phyloP scores from a whole-genome alignment of 2,329 filamentous ascomycete species.

The Metarhizium guizhouense region DNA sequence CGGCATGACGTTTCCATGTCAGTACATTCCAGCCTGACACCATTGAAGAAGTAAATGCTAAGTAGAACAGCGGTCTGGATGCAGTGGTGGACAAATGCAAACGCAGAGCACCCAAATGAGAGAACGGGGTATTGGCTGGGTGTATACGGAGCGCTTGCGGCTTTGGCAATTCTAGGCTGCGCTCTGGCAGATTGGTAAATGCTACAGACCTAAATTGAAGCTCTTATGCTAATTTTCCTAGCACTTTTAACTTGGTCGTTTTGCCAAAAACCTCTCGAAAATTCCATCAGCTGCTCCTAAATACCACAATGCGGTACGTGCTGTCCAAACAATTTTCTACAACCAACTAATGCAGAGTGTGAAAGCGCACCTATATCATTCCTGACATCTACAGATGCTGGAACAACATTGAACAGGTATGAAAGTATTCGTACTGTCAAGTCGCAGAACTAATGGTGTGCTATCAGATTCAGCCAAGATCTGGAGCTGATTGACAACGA shows the following conservation, averaged over 20 bases:
- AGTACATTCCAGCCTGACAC: neutral
- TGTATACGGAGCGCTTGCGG: constrained; percentile 10
- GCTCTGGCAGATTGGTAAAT: neutral
- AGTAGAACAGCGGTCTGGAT: constrained; percentile 12
- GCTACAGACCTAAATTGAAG: no score
- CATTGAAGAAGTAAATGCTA: neutral
- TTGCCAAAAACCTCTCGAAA: neutral
- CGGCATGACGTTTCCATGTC: neutral
- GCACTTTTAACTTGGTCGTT: neutral
- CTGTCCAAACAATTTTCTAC: neutral
- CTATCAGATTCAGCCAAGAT: neutral
- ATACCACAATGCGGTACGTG: constrained; percentile 19
- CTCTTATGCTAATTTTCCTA: neutral
- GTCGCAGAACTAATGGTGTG: neutral
- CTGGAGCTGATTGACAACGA: neutral
- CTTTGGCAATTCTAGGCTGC: neutral
- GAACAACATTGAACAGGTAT: neutral
- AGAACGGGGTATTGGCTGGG: constrained; percentile 13
- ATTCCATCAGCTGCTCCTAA: constrained; percentile 12
- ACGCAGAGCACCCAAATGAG: constrained; percentile 10
- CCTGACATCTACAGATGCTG: neutral
- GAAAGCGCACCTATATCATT: neutral
- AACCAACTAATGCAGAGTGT: neutral
- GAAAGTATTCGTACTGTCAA: neutral
- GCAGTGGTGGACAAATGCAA: constrained; percentile 14